Evolutionary conservation across 1,284 basidiomycete species (phyloP).

Genomic region (Trichosporon sp.): DNA sequence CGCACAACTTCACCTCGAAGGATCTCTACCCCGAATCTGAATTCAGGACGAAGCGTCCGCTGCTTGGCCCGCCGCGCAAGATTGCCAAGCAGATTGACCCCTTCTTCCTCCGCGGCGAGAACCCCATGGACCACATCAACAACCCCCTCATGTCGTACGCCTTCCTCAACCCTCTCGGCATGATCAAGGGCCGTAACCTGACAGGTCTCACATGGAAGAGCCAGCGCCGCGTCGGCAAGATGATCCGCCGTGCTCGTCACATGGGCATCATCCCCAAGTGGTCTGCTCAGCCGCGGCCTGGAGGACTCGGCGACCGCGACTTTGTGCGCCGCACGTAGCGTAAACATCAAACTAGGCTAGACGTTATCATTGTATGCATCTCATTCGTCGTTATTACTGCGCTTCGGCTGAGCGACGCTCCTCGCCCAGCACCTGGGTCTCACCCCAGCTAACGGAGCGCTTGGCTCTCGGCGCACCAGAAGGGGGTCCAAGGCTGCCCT

Average conservation of each 20-base stretch:
- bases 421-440: conserved; percentile 52
- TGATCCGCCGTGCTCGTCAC: conserved; percentile 85
- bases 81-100: conserved; percentile 50
- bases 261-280: conserved; percentile 79
- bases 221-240: conserved; percentile 80
- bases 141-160: conserved; percentile 70
- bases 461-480: conserved; percentile 33
- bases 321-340: neutral
- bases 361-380: conserved; percentile 20
- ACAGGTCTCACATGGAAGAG: conserved; percentile 79
- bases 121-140: conserved; percentile 49
- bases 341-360: neutral
- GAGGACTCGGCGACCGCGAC: conserved; percentile 32
- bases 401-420: neutral
- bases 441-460: conserved; percentile 51
- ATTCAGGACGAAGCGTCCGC: conserved; percentile 34
- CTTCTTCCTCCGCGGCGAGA: conserved; percentile 44
- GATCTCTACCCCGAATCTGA: conserved; percentile 31
- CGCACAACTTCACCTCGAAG: conserved; percentile 27
- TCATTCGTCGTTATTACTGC: neutral
- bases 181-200: conserved; percentile 69
- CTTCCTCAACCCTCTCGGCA: conserved; percentile 82
- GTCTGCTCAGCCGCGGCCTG: conserved; percentile 36
- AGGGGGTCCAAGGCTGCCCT: neutral
- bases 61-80: conserved; percentile 46